Evolutionary conservation across 768 basidiomycete species (phyloP), one percentile per base, ranked within the genome.

Genomic region (Leccinellum rugosiceps): DNA sequence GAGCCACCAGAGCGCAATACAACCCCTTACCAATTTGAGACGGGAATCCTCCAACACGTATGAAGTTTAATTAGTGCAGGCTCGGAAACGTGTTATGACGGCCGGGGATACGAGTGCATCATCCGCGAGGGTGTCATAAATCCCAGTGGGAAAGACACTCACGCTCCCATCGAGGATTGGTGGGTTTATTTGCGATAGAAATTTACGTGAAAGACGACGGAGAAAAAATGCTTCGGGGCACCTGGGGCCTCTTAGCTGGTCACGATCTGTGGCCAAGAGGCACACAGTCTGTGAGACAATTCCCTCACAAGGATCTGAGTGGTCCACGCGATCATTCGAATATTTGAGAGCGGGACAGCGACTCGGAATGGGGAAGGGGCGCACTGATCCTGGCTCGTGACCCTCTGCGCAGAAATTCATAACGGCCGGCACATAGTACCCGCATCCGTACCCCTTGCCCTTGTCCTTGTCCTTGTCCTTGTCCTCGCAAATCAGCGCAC

Each of bases 381-480:
- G 48, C 2, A 1, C 44, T 25, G 25, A 21, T 43, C 56, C 28
- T 55, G 52, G 58, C 60, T 43, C 25, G 65, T 64, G 65, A 64
- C 62, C 52, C 17, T 25, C 30, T 47, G 44, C 34, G 38, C 17
- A 17, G 9, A 41, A 21, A n/a, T 28, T 26, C 14, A 17, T 5
- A 38, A 41, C 46, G 41, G 15, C 52, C 61, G 50, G 58, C 53
- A 11, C 51, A 43, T 43, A 43, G 34, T 34, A 43, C 26, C 21
- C 44, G 38, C 2, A 23, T 10, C 35, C 47, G 34, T 53, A 35
- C 13, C 30, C 46, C 4, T n/a, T n/a, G n/a, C n/a, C n/a, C n/a
- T n/a, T n/a, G n/a, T n/a, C n/a, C 25, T 47, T 26, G 44, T 19
- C 41, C 41, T 43, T 43, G 41, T n/a, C 44, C 56, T 35, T 48